Base-by-base conservation (phyloP, 805 yeast species). In the Cyberlindnera samutprakarnensis region DNA sequence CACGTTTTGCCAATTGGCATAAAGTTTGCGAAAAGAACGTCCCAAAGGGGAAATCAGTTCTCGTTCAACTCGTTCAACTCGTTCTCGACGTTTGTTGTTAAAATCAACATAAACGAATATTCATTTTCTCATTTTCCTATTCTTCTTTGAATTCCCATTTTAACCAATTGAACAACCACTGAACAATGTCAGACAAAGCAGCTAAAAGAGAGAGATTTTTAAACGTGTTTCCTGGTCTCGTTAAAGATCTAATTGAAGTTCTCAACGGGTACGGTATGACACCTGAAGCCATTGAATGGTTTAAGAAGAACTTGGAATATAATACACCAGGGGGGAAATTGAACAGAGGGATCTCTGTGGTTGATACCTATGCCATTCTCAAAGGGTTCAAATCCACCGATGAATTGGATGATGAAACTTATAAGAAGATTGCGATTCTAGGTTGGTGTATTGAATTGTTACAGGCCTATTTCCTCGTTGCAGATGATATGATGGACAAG, bases 401-500 rank as follows among this genome's bases (percentile, higher is more conserved):
- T n/a, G 86, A 79, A 28, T 69, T 88, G 36, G 42, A 67, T 8
- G 68, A 54, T 14, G 83, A 65, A 20, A 92, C 86, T 53, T 90
- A 87, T 66, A 75, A 75, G 57, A 79, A 77, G 50, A 83, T 85
- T 23, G 92, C 96, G 8, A 65, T 88, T 30, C 69, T 92, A 44
- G 98, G 98, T 15, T 92, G 98, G 98, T 70, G 86, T 47, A 76
- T 92, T 46, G 98, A 92, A 64, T 70, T 92, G 44, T 68, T 90
- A 47, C 98, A 90, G 64, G 97, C 96, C 2, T 92, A 85, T 59
- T 92, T 92, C 69, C 70, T 92, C 51, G 97, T 92, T 36, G 94
- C 97, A 20, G 98, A 92, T 58, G 98, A 92, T 57, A 92, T 92
- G 77, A 92, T 92, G 98, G 98, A 92, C 59, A 75, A 77, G 46